phyloP scores from a whole-genome alignment of 352 stramenopile genomes.

The Globisporangium apiculatum region DNA sequence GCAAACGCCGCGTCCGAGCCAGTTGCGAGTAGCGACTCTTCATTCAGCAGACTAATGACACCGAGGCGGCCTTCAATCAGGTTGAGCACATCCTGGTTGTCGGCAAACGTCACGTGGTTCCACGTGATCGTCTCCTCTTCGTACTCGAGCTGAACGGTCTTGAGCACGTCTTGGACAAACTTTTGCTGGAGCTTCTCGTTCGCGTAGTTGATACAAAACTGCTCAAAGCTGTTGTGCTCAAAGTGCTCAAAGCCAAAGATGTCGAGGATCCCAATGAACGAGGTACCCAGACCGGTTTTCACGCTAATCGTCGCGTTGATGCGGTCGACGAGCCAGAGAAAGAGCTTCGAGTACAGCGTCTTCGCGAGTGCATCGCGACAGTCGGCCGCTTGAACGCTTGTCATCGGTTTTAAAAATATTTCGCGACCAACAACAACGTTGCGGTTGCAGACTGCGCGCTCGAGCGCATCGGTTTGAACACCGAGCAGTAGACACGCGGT shows the following conservation, averaged over 20 bases:
- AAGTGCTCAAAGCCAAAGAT: constrained; percentile 96
- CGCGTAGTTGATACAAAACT: constrained; percentile 91
- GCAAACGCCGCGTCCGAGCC: constrained; percentile 84
- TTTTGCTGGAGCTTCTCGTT: constrained; percentile 92
- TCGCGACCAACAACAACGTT: constrained; percentile 81
- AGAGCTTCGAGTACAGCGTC: constrained; percentile 92
- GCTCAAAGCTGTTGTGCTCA: constrained; percentile 91
- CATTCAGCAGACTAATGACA: constrained; percentile 87
- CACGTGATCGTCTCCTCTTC: constrained; percentile 89
- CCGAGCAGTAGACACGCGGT: constrained; percentile 55
- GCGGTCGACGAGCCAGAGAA: constrained; percentile 93
- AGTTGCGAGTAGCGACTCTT: constrained; percentile 81
- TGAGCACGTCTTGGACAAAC: constrained; percentile 88
- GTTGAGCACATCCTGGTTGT: constrained; percentile 89
- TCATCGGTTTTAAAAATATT: constrained; percentile 80
- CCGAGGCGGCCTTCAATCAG: constrained; percentile 86
- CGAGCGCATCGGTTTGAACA: constrained; percentile 43
- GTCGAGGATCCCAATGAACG: constrained; percentile 91
- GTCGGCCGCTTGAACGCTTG: constrained; percentile 69
- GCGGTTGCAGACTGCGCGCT: constrained; percentile 67
- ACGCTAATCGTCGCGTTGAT: constrained; percentile 91
- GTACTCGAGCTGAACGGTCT: constrained; percentile 87
- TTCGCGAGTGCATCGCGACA: constrained; percentile 94
- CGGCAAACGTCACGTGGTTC: constrained; percentile 85
- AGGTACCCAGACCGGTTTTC: constrained; percentile 23